These are phyloP conservation scores for Mrakia blollopis DNA, from an alignment of 768 basidiomycete genomes.

Conservation along the genomic window DNA sequence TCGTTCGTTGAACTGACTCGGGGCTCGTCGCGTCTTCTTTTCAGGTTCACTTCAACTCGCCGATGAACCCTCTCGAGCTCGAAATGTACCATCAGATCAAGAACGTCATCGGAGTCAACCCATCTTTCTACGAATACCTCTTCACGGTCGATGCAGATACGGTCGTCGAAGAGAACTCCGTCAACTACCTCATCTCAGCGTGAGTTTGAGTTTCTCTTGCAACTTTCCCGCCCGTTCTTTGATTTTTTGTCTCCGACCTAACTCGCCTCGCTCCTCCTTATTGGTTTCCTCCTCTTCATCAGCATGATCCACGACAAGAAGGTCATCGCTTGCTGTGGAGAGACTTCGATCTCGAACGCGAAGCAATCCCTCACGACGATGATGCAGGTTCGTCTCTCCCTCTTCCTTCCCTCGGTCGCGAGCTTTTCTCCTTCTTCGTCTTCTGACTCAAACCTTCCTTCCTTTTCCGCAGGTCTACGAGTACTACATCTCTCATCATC, in stretches of 20 bases:
- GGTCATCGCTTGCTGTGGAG: conserved; percentile 87
- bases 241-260: neutral
- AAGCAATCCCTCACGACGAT: conserved; percentile 94
- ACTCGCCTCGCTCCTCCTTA: neutral
- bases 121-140: conserved; percentile 93
- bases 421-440: neutral
- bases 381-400: conserved; percentile 72
- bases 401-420: neutral
- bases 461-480: conserved; percentile 71
- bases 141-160: conserved; percentile 95
- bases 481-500: conserved; percentile 97
- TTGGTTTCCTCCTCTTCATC: neutral
- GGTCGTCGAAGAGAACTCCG: conserved; percentile 75
- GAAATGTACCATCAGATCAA: conserved; percentile 99
- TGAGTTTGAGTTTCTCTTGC: conserved; percentile 54
- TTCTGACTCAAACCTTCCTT: neutral
- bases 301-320: conserved; percentile 93
- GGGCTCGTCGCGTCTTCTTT: neutral
- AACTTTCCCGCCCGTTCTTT: neutral
- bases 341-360: conserved; percentile 85
- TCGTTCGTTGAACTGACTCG: neutral
- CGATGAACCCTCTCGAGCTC: conserved; percentile 93
- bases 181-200: conserved; percentile 90
- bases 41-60: conserved; percentile 90
- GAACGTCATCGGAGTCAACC: conserved; percentile 99